A percentile compares a stretch with the other conserved stretches of the same genome.
phyloP scores from a whole-genome alignment of 441 rosid genomes.

The Pelargonium myrrhifolium region DNA sequence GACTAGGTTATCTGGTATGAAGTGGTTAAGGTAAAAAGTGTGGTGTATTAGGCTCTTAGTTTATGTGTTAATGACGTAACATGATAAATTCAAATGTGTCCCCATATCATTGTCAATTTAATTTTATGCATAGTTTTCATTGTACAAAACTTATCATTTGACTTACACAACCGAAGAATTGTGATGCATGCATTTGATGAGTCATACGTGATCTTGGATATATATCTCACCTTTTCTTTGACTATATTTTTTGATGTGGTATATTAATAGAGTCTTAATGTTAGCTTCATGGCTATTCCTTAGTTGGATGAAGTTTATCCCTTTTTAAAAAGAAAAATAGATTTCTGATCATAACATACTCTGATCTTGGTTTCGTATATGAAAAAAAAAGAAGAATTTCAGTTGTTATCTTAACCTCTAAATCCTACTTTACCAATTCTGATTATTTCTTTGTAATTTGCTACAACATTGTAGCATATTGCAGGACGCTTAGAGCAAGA shows the following conservation, averaged over 20 bases:
- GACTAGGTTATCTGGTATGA: no score
- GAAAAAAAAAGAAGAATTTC: no score
- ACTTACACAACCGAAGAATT: neutral
- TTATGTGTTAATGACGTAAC: neutral
- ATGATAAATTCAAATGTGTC: neutral
- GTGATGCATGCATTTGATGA: neutral
- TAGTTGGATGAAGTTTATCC: neutral
- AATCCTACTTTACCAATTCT: conserved; percentile 27
- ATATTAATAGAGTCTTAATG: neutral
- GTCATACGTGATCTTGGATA: neutral
- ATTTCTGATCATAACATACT: neutral
- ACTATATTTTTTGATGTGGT: neutral
- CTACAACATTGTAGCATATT: conserved; percentile 72
- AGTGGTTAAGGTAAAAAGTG: no score
- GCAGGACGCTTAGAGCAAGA: conserved; percentile 80
- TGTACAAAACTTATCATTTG: neutral
- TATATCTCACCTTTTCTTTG: neutral
- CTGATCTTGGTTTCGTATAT: neutral
- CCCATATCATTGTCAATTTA: neutral
- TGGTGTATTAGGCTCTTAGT: neutral
- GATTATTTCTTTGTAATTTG: conserved; percentile 39
- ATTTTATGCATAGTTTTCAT: neutral
- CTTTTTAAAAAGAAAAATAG: no score
- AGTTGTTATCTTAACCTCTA: neutral
- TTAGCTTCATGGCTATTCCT: neutral